These are phyloP conservation scores for Nidula niveotomentosa DNA, from an alignment of 1,284 basidiomycete species.

Conservation along the genomic window DNA sequence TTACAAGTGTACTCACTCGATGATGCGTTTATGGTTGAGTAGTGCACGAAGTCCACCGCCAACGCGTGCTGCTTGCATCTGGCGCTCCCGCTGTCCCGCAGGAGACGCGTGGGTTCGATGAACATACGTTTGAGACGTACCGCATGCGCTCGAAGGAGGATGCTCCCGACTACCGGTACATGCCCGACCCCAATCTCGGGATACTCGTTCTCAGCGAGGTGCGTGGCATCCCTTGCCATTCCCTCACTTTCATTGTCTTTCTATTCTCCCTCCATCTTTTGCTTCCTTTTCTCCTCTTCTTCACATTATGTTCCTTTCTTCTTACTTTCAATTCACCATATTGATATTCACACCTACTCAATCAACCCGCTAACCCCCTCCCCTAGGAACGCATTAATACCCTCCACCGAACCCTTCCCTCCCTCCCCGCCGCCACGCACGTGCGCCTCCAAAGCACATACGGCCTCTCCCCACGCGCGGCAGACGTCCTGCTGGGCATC, in stretches of 20 bases:
- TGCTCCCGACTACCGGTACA: constrained; percentile 95
- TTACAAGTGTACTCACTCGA: constrained; percentile 3
- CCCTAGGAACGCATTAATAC: constrained; percentile 58
- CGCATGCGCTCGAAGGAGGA: constrained; percentile 89
- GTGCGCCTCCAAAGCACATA: constrained; percentile 51
- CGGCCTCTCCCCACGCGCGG: constrained; percentile 60
- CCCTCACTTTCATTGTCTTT: neutral
- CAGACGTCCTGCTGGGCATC: constrained; percentile 76
- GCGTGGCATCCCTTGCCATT: neutral
- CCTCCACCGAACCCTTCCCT: constrained; percentile 66
- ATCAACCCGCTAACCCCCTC: neutral
- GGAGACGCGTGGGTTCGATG: constrained; percentile 93
- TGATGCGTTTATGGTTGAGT: neutral
- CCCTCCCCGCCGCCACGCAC: constrained; percentile 73
- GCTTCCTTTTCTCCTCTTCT: no score
- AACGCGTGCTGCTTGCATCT: constrained; percentile 58
- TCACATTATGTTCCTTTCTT: neutral
- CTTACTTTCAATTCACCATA: neutral
- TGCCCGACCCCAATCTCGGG: constrained; percentile 96
- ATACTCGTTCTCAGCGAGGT: constrained; percentile 70
- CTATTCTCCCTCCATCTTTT: no score
- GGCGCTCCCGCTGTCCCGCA: constrained; percentile 53
- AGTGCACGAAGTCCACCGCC: constrained; percentile 72
- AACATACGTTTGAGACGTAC: constrained; percentile 81
- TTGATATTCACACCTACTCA: neutral